Evolutionary conservation across 306 rosid species (phyloP).

Genomic region (Cucurbita maxima): DNA sequence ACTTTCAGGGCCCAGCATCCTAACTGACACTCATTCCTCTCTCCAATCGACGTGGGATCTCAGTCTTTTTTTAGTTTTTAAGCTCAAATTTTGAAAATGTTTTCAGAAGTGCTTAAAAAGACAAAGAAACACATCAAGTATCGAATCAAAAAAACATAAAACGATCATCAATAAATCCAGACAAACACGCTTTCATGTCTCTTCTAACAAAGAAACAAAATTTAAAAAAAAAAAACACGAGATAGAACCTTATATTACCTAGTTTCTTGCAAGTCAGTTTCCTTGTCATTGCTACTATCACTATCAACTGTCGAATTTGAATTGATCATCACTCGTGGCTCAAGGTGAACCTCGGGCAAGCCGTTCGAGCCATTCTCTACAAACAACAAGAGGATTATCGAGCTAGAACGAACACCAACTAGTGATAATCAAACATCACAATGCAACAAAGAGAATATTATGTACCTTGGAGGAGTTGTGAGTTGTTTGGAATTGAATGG

Average conservation of each 20-base stretch:
- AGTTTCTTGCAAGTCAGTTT: background rate
- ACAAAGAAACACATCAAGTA: too few relatives aligned
- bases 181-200: too few relatives aligned
- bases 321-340: background rate
- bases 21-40: too few relatives aligned
- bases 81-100: too few relatives aligned
- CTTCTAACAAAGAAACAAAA: background rate
- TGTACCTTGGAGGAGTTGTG: slow-evolving; percentile 20
- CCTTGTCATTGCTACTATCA: background rate
- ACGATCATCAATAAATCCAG: too few relatives aligned
- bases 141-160: too few relatives aligned
- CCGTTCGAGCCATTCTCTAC: background rate
- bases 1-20: too few relatives aligned
- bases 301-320: background rate
- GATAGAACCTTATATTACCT: background rate
- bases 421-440: background rate
- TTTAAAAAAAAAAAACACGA: background rate
- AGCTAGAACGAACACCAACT: background rate
- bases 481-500: slow-evolving; percentile 25
- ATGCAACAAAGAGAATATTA: background rate
- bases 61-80: too few relatives aligned
- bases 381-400: background rate
- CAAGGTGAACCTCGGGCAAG: background rate
- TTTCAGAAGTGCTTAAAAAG: too few relatives aligned
- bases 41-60: too few relatives aligned